phyloP scores from a whole-genome alignment of 768 basidiomycete species.

The Leccinum variicolor region DNA sequence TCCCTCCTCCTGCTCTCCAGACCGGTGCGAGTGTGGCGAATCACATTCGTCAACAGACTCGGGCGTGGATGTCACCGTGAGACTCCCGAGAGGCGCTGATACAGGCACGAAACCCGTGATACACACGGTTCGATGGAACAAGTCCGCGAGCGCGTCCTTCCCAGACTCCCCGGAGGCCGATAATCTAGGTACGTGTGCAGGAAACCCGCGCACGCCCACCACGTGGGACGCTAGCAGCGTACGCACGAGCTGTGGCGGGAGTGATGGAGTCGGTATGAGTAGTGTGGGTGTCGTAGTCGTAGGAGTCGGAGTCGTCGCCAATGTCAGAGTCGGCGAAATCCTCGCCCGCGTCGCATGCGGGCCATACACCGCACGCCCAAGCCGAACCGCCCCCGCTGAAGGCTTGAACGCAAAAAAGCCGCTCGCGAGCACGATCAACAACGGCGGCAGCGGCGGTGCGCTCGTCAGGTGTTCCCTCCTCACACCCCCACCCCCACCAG shows the following conservation, averaged over 20 bases:
- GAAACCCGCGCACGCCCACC: constrained; percentile 21
- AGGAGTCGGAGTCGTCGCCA: no score
- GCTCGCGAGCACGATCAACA: constrained; percentile 25
- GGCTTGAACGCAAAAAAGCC: constrained; percentile 9
- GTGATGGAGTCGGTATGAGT: constrained; percentile 20
- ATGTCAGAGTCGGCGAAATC: background rate
- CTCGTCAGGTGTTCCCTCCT: constrained; percentile 23
- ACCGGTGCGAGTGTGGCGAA: no score
- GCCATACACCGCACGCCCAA: constrained; percentile 17
- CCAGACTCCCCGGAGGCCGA: constrained; percentile 21
- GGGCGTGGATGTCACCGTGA: background rate
- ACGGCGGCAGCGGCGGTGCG: constrained; percentile 32
- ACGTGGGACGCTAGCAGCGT: constrained; percentile 17
- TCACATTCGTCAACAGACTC: background rate
- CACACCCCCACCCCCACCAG: constrained; percentile 1
- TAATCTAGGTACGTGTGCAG: constrained; percentile 11
- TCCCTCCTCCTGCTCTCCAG: background rate
- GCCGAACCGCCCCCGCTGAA: constrained; percentile 24
- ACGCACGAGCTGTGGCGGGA: constrained; percentile 35
- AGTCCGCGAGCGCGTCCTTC: constrained; percentile 30
- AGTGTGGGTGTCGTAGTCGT: background rate
- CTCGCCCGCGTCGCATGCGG: constrained; percentile 10
- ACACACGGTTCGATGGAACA: constrained; percentile 43
- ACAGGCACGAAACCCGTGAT: constrained; percentile 41
- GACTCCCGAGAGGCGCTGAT: constrained; percentile 11